Percentiles rank a stretch among this genome's conserved stretches.
These are phyloP conservation scores for Cicer judaicum DNA, from an alignment of 306 rosid species.

Conservation along the genomic window DNA sequence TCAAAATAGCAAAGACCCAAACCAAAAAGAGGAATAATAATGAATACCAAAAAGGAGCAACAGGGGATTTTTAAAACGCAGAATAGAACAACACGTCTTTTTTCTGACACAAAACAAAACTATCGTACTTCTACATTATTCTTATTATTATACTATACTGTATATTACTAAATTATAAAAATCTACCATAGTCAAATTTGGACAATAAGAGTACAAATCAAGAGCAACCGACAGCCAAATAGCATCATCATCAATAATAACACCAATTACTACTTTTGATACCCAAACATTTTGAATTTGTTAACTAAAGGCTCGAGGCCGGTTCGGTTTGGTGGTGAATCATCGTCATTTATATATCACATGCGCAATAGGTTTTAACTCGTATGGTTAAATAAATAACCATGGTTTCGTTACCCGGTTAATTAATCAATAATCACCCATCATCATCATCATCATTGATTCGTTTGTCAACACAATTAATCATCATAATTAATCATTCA, in stretches of 20 bases:
- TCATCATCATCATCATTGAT: constrained; percentile 16
- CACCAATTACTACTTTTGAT: constrained; percentile 36
- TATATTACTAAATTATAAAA: neutral
- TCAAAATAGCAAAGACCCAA: too few species aligned
- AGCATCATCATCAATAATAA: neutral
- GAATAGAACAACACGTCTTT: neutral
- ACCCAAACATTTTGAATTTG: constrained; percentile 32
- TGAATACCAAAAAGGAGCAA: neutral
- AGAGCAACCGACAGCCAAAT: constrained; percentile 45
- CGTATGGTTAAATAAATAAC: constrained; percentile 54
- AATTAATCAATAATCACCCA: constrained; percentile 31
- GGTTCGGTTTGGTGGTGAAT: constrained; percentile 45
- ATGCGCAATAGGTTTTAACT: neutral
- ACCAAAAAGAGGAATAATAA: too few species aligned
- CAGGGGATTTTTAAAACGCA: neutral
- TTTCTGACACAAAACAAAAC: constrained; percentile 13
- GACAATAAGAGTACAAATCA: constrained; percentile 35
- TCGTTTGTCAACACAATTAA: neutral
- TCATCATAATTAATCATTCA: constrained; percentile 30
- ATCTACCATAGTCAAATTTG: constrained; percentile 39
- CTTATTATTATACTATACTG: neutral
- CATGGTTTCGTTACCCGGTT: constrained; percentile 42
- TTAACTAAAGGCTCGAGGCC: constrained; percentile 36
- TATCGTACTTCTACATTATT: neutral
- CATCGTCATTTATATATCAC: constrained; percentile 45